Base-by-base conservation (phyloP, 768 basidiomycete genomes). In the Lepiota venenata region DNA sequence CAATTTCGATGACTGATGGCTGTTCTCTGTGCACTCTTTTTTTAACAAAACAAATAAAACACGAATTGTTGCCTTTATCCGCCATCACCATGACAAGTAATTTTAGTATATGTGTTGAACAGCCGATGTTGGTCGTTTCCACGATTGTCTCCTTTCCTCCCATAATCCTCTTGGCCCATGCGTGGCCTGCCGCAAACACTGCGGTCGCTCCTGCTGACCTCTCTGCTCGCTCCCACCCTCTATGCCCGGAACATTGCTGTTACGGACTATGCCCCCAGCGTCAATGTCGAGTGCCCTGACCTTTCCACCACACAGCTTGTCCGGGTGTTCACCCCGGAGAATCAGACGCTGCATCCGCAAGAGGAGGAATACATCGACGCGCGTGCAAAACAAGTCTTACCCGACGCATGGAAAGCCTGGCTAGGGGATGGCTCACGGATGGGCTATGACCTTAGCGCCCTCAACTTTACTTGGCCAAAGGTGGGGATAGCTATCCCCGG, bases 401-500 rank as follows among this genome's bases (percentile, higher is more conserved):
- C 75, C 0, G 59, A 61, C 21, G 81, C 81, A 7, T 88, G 85
- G 84, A 66, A 64, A 5, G 70, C 73, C 29, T 88, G 87, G 84
- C 56, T 87, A 41, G 80, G 79, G 1, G 69, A 86, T 58, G 78
- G 74, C 7, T 77, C 78, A 2, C 56, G 63, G 40, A 68, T 84
- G 10, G 79, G 84, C 2, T 87, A 87, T 64, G 68, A 75, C 53
- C 54, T 83, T n/a, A 60, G 71, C 12, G 21, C 42, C 7, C 20
- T 37, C 15, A 54, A 59, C 0, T 78, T 83, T 63, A 60, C 67
- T 21, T 74, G 79, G 52, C 80, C 84, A 8, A 76, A 71, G 49
- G 68, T 88, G 21, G 87, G 79, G 2, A 71, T 88, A 47, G 87
- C 87, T 1, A 69, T 88, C 9, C 83, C 84, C 20, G 90, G 90